These are phyloP conservation scores for Puccinellia tenuiflora DNA, from an alignment of 176 grass and related monocot genomes.

Conservation along the genomic window DNA sequence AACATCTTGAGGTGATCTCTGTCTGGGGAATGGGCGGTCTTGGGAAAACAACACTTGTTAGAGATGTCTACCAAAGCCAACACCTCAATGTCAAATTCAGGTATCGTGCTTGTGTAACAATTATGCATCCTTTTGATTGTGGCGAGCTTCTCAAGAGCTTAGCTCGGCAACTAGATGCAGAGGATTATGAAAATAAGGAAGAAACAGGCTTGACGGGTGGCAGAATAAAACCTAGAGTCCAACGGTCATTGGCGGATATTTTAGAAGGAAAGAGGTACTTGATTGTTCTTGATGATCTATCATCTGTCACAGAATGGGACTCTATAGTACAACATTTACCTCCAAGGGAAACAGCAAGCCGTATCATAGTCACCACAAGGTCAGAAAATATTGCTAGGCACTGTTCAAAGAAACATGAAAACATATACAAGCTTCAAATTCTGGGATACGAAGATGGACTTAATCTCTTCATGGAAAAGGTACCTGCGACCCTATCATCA, in stretches of 20 bases:
- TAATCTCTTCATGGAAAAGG: neutral
- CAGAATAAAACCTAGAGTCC: neutral
- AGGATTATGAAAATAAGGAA: constrained; percentile 14
- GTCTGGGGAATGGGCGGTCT: constrained; percentile 10
- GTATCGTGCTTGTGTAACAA: constrained; percentile 3
- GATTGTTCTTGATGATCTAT: constrained; percentile 12
- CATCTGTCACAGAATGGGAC: neutral
- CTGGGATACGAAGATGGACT: constrained; percentile 1
- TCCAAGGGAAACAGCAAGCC: neutral
- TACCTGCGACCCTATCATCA: neutral
- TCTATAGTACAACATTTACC: constrained; percentile 11
- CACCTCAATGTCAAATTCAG: neutral
- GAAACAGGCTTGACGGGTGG: neutral
- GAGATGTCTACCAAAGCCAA: neutral
- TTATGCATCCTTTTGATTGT: constrained; percentile 6
- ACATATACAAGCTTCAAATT: constrained; percentile 11
- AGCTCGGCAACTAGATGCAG: constrained; percentile 9
- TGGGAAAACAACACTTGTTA: constrained; percentile 13
- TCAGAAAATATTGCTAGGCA: constrained; percentile 11
- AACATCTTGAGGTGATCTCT: constrained; percentile 7
- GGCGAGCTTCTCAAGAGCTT: neutral
- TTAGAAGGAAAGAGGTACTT: constrained; percentile 15
- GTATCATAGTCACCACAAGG: constrained; percentile 15
- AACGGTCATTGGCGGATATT: neutral
- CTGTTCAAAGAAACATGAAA: constrained; percentile 6